These are phyloP conservation scores for Chalaropsis ovoidea DNA, from an alignment of 2,329 filamentous ascomycete genomes.

Conservation along the genomic window DNA sequence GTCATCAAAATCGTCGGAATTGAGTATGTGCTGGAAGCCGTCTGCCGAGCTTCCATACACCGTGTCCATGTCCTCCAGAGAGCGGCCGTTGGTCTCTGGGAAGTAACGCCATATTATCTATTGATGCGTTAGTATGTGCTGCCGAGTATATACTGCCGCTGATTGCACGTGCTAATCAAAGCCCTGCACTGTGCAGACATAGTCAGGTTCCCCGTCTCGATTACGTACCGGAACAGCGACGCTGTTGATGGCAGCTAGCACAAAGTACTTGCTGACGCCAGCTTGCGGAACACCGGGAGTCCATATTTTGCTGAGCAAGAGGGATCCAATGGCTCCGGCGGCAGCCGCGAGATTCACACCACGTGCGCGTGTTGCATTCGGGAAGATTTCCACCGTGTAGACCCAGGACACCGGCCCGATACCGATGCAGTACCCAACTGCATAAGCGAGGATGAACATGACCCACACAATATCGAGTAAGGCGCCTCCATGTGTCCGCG, in stretches of 20 bases:
- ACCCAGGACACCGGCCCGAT: constrained; percentile 50
- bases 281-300: constrained; percentile 29
- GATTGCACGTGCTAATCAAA: background rate
- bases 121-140: background rate
- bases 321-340: constrained; percentile 45
- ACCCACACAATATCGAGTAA: constrained; percentile 42
- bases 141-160: background rate
- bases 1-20: constrained; percentile 4
- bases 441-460: constrained; percentile 49
- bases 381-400: constrained; percentile 52
- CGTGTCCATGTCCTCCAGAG: constrained; percentile 39
- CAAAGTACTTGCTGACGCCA: constrained; percentile 46
- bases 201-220: background rate
- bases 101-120: constrained; percentile 37
- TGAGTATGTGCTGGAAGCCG: background rate
- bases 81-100: constrained; percentile 38
- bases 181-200: background rate
- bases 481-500: constrained; percentile 1
- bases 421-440: constrained; percentile 48
- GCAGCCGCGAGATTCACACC: constrained; percentile 48
- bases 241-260: constrained; percentile 46
- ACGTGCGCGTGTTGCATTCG: constrained; percentile 45
- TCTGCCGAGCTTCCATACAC: constrained; percentile 32
- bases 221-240: constrained; percentile 37
- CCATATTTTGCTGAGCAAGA: constrained; percentile 47